Conservation (phyloP, 129 eudicot genomes). For the Centella asiatica region DNA sequence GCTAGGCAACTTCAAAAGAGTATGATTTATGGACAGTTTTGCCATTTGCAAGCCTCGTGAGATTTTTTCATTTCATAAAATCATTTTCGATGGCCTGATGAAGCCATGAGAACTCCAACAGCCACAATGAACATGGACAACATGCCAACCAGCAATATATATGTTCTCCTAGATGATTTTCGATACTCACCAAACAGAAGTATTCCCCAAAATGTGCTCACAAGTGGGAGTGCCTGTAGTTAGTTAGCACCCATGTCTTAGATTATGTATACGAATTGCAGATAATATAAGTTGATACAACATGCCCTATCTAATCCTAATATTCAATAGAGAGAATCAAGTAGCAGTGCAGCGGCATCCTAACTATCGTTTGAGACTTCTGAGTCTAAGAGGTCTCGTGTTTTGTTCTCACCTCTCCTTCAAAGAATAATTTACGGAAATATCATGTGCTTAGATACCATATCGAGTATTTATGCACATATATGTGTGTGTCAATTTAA, state of each 20-base stretch:
- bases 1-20: no score
- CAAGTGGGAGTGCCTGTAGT: conserved; percentile 84
- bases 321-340: no score
- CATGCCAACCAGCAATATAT: conserved; percentile 57
- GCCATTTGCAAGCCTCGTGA: no score
- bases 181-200: conserved; percentile 81
- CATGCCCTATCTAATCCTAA: no score
- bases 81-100: conserved; percentile 70
- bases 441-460: background rate
- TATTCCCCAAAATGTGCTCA: conserved; percentile 93
- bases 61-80: no score
- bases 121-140: conserved; percentile 72
- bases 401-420: no score
- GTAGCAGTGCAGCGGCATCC: no score
- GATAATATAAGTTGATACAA: background rate
- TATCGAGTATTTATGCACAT: background rate
- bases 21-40: no score
- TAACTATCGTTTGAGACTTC: no score
- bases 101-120: conserved; percentile 83
- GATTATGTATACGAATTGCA: background rate
- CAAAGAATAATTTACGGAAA: no score
- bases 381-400: no score
- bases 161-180: conserved; percentile 71
- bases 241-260: background rate
- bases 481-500: background rate